phyloP scores from a whole-genome alignment of 108 stramenopile genomes.

The Hondaea fermentalgiana region DNA sequence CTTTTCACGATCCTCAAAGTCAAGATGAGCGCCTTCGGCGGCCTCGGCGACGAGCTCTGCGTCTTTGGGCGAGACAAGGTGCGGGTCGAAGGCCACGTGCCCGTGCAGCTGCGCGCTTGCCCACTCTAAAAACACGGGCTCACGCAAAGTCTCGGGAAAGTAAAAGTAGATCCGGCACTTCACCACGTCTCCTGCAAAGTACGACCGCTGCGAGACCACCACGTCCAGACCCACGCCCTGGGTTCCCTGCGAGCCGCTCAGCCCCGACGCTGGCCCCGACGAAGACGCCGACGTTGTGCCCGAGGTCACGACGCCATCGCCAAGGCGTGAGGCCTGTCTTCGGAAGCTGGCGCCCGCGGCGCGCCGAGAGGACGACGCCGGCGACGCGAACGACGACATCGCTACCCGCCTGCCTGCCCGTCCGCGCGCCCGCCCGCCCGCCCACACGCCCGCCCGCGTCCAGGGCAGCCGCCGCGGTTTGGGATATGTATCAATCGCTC shows the following conservation, averaged over 20 bases:
- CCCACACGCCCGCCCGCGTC: too few relatives aligned
- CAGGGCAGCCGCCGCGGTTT: too few relatives aligned
- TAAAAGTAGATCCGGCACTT: slow-evolving; percentile 3
- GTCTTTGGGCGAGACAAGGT: not conserved
- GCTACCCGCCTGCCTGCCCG: too few relatives aligned
- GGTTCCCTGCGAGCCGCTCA: not conserved
- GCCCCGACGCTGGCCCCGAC: not conserved
- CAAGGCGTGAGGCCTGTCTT: too few relatives aligned
- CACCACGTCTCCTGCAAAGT: not conserved
- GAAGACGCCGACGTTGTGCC: too few relatives aligned
- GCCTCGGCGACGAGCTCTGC: not conserved
- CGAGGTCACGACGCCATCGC: too few relatives aligned
- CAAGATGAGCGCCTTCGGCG: not conserved
- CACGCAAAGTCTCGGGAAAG: not conserved
- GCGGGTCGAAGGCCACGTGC: slow-evolving; percentile 10
- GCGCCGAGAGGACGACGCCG: too few relatives aligned
- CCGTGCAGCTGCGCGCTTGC: slow-evolving; percentile 3
- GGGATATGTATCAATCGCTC: too few relatives aligned
- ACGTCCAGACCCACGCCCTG: not conserved
- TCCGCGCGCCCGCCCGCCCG: too few relatives aligned
- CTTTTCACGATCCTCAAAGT: slow-evolving; percentile 2
- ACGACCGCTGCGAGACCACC: slow-evolving; percentile 11
- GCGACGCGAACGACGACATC: too few relatives aligned
- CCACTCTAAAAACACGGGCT: not conserved
- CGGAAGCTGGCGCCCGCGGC: too few relatives aligned